Conservation (phyloP, 768 basidiomycete genomes). For the Mycena indigotica region DNA sequence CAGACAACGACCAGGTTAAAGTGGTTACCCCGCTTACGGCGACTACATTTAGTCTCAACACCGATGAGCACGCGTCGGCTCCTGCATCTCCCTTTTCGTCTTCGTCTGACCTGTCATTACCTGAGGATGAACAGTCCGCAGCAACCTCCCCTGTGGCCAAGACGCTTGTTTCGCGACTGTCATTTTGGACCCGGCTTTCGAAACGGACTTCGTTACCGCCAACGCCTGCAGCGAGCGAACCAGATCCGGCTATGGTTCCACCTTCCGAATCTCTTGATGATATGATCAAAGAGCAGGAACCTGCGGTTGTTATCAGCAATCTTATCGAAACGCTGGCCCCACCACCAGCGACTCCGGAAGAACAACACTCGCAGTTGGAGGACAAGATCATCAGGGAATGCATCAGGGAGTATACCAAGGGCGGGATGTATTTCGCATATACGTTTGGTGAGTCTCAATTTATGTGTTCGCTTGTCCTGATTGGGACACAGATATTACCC, state of each 20-base stretch:
- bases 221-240: slow-evolving; percentile 1
- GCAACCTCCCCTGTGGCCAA: slow-evolving; percentile 59
- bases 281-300: slow-evolving; percentile 51
- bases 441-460: slow-evolving; percentile 65
- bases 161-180: slow-evolving; percentile 63
- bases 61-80: slow-evolving; percentile 19
- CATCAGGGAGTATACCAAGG: slow-evolving; percentile 74
- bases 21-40: slow-evolving; percentile 40
- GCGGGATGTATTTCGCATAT: slow-evolving; percentile 90
- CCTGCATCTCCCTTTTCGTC: slow-evolving; percentile 31
- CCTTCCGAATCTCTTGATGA: slow-evolving; percentile 38
- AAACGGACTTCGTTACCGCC: slow-evolving; percentile 41
- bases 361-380: slow-evolving; percentile 76
- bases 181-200: slow-evolving; percentile 73
- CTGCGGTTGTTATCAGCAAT: slow-evolving; percentile 54
- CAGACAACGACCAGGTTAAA: slow-evolving; percentile 48
- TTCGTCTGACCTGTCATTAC: slow-evolving; percentile 43
- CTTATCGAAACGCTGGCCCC: slow-evolving; percentile 66
- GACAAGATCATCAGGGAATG: slow-evolving; percentile 81
- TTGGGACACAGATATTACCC: slow-evolving; percentile 65
- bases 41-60: slow-evolving; percentile 26
- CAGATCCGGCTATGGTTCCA: slow-evolving; percentile 5
- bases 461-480: not conserved
- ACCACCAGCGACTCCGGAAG: slow-evolving; percentile 61
- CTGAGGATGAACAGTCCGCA: slow-evolving; percentile 50